Percentiles rank a stretch among this genome's conserved stretches.
phyloP scores from a whole-genome alignment of 352 stramenopile genomes.

The Globisporangium alternatum region DNA sequence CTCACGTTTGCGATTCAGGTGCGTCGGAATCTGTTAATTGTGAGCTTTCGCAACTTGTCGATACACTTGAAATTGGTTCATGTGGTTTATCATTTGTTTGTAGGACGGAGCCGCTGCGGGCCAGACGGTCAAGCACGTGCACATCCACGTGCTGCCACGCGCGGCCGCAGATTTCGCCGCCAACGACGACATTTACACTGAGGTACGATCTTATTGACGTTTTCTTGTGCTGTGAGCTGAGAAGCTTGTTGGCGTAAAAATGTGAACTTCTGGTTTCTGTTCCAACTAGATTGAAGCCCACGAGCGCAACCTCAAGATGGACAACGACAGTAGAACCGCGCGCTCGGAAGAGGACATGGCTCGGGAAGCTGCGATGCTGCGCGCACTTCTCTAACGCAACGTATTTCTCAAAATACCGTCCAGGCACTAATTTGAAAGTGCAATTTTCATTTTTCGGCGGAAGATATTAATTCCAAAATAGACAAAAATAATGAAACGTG shows the following conservation, averaged over 20 bases:
- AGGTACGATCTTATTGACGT: constrained; percentile 33
- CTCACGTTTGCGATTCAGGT: constrained; percentile 93
- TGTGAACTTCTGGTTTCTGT: not conserved
- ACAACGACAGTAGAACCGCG: constrained; percentile 72
- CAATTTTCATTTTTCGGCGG: too few species aligned
- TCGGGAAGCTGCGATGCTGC: constrained; percentile 55
- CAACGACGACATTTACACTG: constrained; percentile 93
- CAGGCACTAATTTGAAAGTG: too few species aligned
- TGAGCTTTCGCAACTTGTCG: not conserved
- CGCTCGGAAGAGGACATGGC: constrained; percentile 82
- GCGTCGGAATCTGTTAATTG: not conserved
- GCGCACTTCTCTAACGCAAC: constrained; percentile 24
- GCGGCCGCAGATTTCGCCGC: constrained; percentile 66
- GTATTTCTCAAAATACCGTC: not conserved
- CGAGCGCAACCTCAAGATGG: constrained; percentile 41
- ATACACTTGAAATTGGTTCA: too few species aligned
- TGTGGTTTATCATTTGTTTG: not conserved
- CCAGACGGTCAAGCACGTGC: constrained; percentile 91
- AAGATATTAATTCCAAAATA: too few species aligned
- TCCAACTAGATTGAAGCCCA: constrained; percentile 56
- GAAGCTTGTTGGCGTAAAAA: not conserved
- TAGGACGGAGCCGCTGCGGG: constrained; percentile 87
- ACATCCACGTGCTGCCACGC: constrained; percentile 93
- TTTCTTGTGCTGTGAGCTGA: not conserved
- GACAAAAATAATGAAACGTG: too few species aligned